These are phyloP conservation scores for Hypoxylon sp. DNA, from an alignment of 2,329 filamentous ascomycete genomes.

Conservation along the genomic window DNA sequence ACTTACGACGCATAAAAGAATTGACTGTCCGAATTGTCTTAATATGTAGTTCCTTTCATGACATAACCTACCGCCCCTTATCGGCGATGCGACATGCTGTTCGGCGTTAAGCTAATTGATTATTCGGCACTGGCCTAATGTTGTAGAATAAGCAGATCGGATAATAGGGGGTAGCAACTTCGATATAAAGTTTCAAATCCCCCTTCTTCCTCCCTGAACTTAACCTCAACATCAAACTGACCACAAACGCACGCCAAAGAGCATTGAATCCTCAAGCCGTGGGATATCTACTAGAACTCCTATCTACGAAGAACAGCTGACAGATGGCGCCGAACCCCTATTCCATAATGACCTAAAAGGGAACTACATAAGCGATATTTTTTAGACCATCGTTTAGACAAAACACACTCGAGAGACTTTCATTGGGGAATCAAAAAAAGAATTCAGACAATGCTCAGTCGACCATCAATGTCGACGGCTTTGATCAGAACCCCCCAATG, in stretches of 20 bases:
- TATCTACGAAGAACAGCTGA: background rate
- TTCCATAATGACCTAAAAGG: background rate
- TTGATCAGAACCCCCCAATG: background rate
- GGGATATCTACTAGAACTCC: background rate
- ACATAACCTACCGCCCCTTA: too few relatives aligned
- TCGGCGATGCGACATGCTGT: too few relatives aligned
- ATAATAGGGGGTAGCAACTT: background rate
- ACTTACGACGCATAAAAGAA: too few relatives aligned
- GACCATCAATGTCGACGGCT: background rate
- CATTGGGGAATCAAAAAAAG: background rate
- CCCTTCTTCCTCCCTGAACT: background rate
- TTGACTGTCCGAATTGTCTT: too few relatives aligned
- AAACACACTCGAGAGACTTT: too few relatives aligned
- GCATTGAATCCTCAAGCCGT: background rate
- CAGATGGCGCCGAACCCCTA: background rate
- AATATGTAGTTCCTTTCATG: too few relatives aligned
- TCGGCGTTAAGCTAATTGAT: too few relatives aligned
- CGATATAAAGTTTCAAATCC: background rate
- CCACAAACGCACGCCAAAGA: background rate
- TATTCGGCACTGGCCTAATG: background rate
- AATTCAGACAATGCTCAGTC: background rate
- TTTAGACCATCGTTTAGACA: too few relatives aligned
- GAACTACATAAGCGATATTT: background rate
- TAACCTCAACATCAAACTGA: background rate
- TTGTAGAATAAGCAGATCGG: background rate